These are phyloP conservation scores for Wallacemonas sp. DNA, from an alignment of 208 protist species.

Conservation along the genomic window DNA sequence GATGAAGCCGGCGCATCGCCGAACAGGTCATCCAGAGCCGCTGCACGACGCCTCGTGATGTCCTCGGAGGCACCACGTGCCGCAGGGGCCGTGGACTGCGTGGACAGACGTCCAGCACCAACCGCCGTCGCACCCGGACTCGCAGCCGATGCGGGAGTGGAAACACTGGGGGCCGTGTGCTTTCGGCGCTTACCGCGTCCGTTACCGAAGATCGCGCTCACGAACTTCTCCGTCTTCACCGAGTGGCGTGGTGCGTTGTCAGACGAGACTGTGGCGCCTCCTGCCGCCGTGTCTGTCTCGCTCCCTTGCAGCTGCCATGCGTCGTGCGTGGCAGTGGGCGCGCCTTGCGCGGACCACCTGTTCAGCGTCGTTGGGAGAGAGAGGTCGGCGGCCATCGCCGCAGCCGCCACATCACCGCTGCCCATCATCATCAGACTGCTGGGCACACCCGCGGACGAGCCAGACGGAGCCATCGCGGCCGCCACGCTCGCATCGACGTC, in stretches of 20 bases:
- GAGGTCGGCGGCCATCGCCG: not conserved
- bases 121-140: not conserved
- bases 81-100: not conserved
- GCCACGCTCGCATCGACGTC: not conserved
- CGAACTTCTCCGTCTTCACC: constrained; percentile 34
- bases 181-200: constrained; percentile 16
- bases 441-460: too few species aligned
- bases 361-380: not conserved
- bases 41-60: not conserved
- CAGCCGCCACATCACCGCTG: too few species aligned
- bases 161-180: not conserved
- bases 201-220: constrained; percentile 58
- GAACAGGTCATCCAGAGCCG: constrained; percentile 9
- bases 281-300: not conserved
- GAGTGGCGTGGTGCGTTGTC: constrained; percentile 4
- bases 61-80: not conserved
- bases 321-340: not conserved
- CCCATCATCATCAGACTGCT: too few species aligned
- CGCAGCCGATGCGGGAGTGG: not conserved
- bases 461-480: not conserved
- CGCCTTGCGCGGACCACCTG: not conserved
- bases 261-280: not conserved
- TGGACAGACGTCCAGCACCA: not conserved
- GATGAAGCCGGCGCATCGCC: constrained; percentile 1
- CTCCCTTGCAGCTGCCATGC: constrained; percentile 14